phyloP scores from a whole-genome alignment of 257 asterid genomes.

The Primulina huaijiensis region DNA sequence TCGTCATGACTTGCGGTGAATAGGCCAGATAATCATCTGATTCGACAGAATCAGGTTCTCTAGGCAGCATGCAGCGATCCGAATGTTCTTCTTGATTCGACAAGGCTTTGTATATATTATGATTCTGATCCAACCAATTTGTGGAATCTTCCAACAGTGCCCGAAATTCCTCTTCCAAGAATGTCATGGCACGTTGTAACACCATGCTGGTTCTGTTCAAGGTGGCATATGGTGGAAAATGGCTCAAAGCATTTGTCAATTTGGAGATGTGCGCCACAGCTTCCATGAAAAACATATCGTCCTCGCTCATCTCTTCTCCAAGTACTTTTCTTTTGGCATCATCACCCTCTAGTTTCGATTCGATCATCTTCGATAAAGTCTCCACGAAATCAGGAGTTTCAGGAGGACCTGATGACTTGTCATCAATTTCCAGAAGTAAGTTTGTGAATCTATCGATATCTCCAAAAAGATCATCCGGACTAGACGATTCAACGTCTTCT shows the following conservation, averaged over 20 bases:
- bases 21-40: constrained; percentile 45
- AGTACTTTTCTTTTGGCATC: constrained; percentile 17
- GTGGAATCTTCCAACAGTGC: constrained; percentile 47
- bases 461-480: constrained; percentile 10
- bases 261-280: constrained; percentile 51
- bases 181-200: constrained; percentile 67
- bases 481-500: neutral
- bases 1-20: constrained; percentile 35
- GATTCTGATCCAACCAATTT: neutral
- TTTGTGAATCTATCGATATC: constrained; percentile 47
- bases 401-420: constrained; percentile 40
- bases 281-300: constrained; percentile 54
- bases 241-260: constrained; percentile 37
- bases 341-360: constrained; percentile 41
- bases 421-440: constrained; percentile 32
- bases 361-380: constrained; percentile 38
- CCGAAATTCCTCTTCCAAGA: constrained; percentile 71
- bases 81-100: constrained; percentile 27
- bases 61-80: constrained; percentile 21
- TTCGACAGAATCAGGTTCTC: constrained; percentile 18
- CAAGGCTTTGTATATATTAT: constrained; percentile 17
- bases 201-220: constrained; percentile 50
- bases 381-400: constrained; percentile 47
- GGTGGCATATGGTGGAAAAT: constrained; percentile 38
- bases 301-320: constrained; percentile 38